Conservation (phyloP, 768 basidiomycete genomes). For the Russula virescens region DNA sequence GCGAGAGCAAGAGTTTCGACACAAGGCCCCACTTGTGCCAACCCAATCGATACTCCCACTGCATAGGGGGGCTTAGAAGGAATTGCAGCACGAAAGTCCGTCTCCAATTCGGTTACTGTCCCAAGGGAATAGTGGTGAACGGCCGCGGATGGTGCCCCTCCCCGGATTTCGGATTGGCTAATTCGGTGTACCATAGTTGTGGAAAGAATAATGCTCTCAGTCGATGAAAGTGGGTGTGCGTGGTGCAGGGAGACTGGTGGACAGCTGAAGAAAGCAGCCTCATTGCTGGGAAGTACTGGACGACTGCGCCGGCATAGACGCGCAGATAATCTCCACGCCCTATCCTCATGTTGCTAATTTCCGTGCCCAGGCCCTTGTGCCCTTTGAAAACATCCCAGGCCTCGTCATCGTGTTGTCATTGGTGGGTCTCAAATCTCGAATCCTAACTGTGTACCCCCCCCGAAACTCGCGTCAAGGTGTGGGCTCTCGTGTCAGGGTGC, state of each 20-base stretch:
- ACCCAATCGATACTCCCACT: slow-evolving; percentile 1
- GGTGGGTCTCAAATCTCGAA: too few species aligned
- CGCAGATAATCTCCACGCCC: too few species aligned
- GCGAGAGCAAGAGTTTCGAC: slow-evolving; percentile 1
- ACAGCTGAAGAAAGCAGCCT: too few species aligned
- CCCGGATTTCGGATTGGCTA: neutral
- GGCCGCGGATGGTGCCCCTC: neutral
- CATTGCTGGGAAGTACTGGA: too few species aligned
- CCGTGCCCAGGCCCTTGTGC: too few species aligned
- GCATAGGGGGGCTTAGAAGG: neutral
- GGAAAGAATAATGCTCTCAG: neutral
- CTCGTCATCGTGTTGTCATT: too few species aligned
- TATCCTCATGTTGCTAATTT: too few species aligned
- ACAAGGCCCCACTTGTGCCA: neutral
- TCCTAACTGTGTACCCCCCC: too few species aligned
- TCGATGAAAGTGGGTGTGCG: neutral
- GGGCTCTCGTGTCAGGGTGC: too few species aligned
- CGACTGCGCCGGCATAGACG: too few species aligned
- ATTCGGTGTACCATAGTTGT: neutral
- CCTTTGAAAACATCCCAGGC: too few species aligned
- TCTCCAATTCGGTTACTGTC: neutral
- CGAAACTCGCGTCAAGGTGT: too few species aligned
- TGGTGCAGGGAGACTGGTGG: neutral
- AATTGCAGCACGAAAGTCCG: neutral
- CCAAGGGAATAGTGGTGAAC: slow-evolving; percentile 2